phyloP scores from a whole-genome alignment of 2,329 filamentous ascomycete species.

The Septoria linicola region DNA sequence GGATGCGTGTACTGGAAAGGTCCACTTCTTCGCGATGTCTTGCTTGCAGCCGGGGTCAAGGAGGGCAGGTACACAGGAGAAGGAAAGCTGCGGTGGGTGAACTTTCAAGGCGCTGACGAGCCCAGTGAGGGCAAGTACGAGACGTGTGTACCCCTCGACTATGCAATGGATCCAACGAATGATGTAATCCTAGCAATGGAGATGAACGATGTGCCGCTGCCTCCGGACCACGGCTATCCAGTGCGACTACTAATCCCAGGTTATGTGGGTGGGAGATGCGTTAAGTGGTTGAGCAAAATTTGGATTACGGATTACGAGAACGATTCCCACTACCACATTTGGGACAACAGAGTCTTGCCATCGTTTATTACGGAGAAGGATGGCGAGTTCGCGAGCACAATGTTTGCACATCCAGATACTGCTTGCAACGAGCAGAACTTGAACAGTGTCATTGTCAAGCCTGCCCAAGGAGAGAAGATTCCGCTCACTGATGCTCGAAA shows the following conservation, averaged over 20 bases:
- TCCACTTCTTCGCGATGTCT: constrained; percentile 47
- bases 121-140: constrained; percentile 50
- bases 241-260: constrained; percentile 46
- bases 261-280: constrained; percentile 43
- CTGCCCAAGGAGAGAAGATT: constrained; percentile 49
- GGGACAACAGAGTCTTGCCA: constrained; percentile 52
- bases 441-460: constrained; percentile 50
- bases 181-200: constrained; percentile 58
- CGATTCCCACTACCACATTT: constrained; percentile 49
- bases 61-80: constrained; percentile 22
- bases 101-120: constrained; percentile 53
- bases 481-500: constrained; percentile 40
- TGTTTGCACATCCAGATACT: constrained; percentile 52
- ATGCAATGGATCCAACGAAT: constrained; percentile 49
- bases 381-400: constrained; percentile 47
- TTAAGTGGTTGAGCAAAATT: constrained; percentile 46
- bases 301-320: constrained; percentile 46
- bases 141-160: constrained; percentile 51
- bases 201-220: constrained; percentile 44
- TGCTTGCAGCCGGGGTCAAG: constrained; percentile 44
- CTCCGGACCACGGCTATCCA: constrained; percentile 47
- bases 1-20: constrained; percentile 56
- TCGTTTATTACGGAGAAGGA: constrained; percentile 52
- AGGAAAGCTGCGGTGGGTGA: constrained; percentile 44
- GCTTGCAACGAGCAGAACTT: constrained; percentile 52